Conservation (phyloP, 768 basidiomycete genomes). For the Podaxis sp. region DNA sequence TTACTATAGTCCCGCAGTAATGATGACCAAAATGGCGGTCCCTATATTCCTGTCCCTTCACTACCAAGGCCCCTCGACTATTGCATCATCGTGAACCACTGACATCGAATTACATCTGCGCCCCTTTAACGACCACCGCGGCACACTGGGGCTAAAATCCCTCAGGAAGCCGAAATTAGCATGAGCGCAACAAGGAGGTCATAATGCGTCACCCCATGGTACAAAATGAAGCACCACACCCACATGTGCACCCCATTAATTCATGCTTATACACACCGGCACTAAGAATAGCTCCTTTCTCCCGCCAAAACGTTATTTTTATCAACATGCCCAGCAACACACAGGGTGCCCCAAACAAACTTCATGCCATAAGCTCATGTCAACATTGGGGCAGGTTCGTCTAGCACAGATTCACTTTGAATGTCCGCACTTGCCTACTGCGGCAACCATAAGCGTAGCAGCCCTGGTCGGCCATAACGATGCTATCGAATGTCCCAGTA, state of each 20-base stretch:
- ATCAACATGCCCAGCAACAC: not conserved
- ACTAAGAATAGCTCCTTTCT: not conserved
- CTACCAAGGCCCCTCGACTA: too few species aligned
- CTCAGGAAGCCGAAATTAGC: not conserved
- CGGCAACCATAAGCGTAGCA: too few species aligned
- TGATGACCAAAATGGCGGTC: not conserved
- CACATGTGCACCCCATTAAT: not conserved
- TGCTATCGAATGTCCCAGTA: not conserved
- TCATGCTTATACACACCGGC: not conserved
- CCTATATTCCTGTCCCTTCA: not conserved
- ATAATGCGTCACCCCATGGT: not conserved
- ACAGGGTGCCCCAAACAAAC: not conserved
- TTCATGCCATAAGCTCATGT: not conserved
- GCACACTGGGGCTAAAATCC: not conserved
- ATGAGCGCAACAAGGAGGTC: not conserved
- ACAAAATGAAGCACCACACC: not conserved
- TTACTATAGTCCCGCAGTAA: not conserved
- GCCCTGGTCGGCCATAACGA: not conserved
- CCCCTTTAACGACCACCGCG: not conserved
- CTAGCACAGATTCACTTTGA: not conserved
- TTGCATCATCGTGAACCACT: not conserved
- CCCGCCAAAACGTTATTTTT: not conserved
- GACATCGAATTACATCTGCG: not conserved
- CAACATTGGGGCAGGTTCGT: not conserved
- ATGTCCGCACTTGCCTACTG: too few species aligned